phyloP scores from a whole-genome alignment of 2,329 filamentous ascomycete species.

The Lecanosticta acicola region DNA sequence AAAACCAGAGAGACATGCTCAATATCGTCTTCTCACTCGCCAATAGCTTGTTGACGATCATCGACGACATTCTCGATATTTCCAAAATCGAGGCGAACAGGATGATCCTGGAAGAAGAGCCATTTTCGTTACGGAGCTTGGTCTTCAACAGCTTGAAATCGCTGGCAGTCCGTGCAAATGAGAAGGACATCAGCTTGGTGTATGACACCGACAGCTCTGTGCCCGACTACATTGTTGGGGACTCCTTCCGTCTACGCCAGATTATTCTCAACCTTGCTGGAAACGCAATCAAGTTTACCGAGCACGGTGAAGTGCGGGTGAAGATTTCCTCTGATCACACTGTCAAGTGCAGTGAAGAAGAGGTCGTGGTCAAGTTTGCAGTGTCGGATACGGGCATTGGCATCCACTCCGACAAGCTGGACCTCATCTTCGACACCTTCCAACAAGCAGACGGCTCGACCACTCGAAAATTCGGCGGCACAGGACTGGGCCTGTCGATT shows the following conservation, averaged over 20 bases:
- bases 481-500: slow-evolving; percentile 87
- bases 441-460: slow-evolving; percentile 97
- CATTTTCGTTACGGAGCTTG: slow-evolving; percentile 86
- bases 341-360: slow-evolving; percentile 60
- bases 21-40: slow-evolving; percentile 97
- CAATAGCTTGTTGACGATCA: slow-evolving; percentile 93
- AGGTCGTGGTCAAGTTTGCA: slow-evolving; percentile 92
- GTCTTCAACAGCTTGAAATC: slow-evolving; percentile 98
- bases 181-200: slow-evolving; percentile 86
- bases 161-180: slow-evolving; percentile 92
- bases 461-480: slow-evolving; percentile 91
- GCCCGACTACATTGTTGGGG: slow-evolving; percentile 90
- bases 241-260: slow-evolving; percentile 92
- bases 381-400: slow-evolving; percentile 96
- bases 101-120: slow-evolving; percentile 98
- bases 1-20: slow-evolving; percentile 95
- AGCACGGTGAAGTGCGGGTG: slow-evolving; percentile 90
- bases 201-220: slow-evolving; percentile 92
- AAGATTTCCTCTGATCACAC: slow-evolving; percentile 72
- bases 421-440: slow-evolving; percentile 98
- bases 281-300: slow-evolving; percentile 98
- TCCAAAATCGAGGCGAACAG: slow-evolving; percentile 85
- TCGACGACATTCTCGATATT: slow-evolving; percentile 71
- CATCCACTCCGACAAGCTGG: slow-evolving; percentile 89
- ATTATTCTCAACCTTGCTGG: slow-evolving; percentile 96